These are phyloP conservation scores for Plantago ovata DNA, from an alignment of 257 asterid genomes.

Conservation along the genomic window DNA sequence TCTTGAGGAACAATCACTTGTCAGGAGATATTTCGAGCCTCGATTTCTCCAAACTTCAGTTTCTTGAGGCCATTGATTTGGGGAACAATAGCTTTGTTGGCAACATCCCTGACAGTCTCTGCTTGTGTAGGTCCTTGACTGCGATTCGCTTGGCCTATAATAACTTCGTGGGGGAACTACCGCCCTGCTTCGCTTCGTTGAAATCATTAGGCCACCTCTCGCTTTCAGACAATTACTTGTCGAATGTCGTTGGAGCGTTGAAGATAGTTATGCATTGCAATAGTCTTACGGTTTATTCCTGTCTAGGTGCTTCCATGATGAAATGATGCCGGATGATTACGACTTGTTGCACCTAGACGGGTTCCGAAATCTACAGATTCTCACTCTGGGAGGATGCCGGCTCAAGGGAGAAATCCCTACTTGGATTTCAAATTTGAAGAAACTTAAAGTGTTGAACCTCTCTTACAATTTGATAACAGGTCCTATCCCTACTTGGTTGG, in stretches of 20 bases:
- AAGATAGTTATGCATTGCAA: slow-evolving; percentile 35
- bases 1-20: slow-evolving; percentile 44
- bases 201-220: slow-evolving; percentile 33
- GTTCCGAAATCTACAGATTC: slow-evolving; percentile 38
- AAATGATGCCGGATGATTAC: slow-evolving; percentile 31
- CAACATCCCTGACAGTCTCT: slow-evolving; percentile 34
- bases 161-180: slow-evolving; percentile 35
- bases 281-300: slow-evolving; percentile 41
- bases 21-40: slow-evolving; percentile 38
- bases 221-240: slow-evolving; percentile 32
- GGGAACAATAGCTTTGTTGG: slow-evolving; percentile 49
- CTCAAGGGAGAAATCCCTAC: slow-evolving; percentile 40
- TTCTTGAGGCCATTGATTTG: slow-evolving; percentile 36
- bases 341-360: slow-evolving; percentile 21
- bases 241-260: slow-evolving; percentile 36
- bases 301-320: slow-evolving; percentile 43
- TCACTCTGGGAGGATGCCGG: slow-evolving; percentile 41
- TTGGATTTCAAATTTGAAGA: slow-evolving; percentile 35
- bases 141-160: slow-evolving; percentile 49
- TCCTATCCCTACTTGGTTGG: slow-evolving; percentile 43
- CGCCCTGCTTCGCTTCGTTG: slow-evolving; percentile 40
- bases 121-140: slow-evolving; percentile 34
- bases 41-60: slow-evolving; percentile 42
- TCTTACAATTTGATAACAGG: slow-evolving; percentile 44
- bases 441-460: slow-evolving; percentile 40